Base-by-base conservation (phyloP, 2,329 filamentous ascomycete species). In the Paracoccidioides lutzii region DNA sequence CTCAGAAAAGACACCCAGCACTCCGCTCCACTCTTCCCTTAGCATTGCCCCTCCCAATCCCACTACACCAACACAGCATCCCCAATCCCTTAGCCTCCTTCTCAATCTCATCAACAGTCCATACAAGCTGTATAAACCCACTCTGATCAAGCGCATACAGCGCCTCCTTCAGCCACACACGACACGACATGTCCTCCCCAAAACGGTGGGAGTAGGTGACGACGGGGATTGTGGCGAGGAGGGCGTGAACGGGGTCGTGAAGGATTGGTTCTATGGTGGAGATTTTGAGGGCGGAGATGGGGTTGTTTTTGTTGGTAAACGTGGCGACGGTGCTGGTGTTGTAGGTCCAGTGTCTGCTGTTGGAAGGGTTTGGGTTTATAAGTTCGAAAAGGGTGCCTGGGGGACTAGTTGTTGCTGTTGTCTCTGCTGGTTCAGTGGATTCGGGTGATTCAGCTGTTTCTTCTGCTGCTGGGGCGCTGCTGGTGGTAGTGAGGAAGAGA, bases 131-230 rank as follows among this genome's bases (percentile, higher is more conserved):
- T 9, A 66, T 54, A 51, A 62, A 63, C 1, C 62, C 62, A 37
- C 64, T 58, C 42, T 64, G 56, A 56, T 66, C 63, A 6, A 66
- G 55, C 4, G 57, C 60, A 51, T 60, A 61, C 35, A 65, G 41
- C 3, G 61, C 62, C 58, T 65, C 63, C 41, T 62, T 63, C 4
- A 62, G 33, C 65, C 64, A 65, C 3, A 64, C 59, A 0, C 60
- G 61, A 44, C 63, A 63, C 8, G 54, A 61, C 8, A 62, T 54
- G 0, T 58, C 28, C 40, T 62, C 61, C 2, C 58, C 46, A 33
- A 59, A 64, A 10, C 63, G 60, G 32, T 45, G 38, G n/a, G 64
- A 65, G 46, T 59, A 61, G 30, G 52, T 38, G 14, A 37, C 8
- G 5, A 62, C 28, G 12, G 63, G 62, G 3, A 65, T 58, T 7